A percentile compares a stretch with the other conserved stretches of the same genome.
Conservation (phyloP, 306 rosid genomes). For the Castanospermum australe region DNA sequence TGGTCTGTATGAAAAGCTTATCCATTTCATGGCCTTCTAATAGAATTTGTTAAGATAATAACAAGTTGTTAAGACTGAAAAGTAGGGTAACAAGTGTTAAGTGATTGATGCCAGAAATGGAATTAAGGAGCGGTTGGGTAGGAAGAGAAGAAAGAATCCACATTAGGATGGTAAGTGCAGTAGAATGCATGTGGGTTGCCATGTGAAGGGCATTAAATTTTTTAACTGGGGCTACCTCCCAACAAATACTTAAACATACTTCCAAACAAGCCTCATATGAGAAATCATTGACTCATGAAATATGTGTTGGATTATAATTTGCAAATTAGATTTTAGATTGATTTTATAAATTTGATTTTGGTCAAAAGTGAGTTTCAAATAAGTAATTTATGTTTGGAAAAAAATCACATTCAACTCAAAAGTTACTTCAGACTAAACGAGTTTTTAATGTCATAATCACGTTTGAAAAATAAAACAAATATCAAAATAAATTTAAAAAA, state of each 20-base stretch:
- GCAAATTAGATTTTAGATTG: no score
- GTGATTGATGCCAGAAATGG: conserved; percentile 39
- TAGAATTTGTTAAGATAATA: conserved; percentile 23
- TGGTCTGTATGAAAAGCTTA: conserved; percentile 30
- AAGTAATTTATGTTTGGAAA: no score
- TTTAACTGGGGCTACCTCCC: conserved; percentile 36
- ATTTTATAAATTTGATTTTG: no score
- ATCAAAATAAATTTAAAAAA: no score
- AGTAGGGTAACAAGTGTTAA: conserved; percentile 31
- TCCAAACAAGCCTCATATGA: conserved; percentile 67
- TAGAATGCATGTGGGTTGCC: conserved; percentile 66
- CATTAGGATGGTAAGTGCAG: conserved; percentile 39
- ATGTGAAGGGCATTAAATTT: conserved; percentile 71
- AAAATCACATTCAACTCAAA: no score
- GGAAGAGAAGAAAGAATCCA: conserved; percentile 34
- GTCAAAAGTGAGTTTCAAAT: no score
- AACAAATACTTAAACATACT: conserved; percentile 32
- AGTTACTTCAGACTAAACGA: no score
- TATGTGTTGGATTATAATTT: no score
- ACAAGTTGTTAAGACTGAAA: conserved; percentile 24
- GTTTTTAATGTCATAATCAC: no score
- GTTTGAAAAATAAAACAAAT: no score
- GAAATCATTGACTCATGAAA: conserved; percentile 49
- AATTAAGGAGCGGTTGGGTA: conserved; percentile 37
- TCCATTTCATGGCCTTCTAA: conserved; percentile 13